Conservation (phyloP, 768 basidiomycete genomes). For the Tricholoma bakamatsutake region DNA sequence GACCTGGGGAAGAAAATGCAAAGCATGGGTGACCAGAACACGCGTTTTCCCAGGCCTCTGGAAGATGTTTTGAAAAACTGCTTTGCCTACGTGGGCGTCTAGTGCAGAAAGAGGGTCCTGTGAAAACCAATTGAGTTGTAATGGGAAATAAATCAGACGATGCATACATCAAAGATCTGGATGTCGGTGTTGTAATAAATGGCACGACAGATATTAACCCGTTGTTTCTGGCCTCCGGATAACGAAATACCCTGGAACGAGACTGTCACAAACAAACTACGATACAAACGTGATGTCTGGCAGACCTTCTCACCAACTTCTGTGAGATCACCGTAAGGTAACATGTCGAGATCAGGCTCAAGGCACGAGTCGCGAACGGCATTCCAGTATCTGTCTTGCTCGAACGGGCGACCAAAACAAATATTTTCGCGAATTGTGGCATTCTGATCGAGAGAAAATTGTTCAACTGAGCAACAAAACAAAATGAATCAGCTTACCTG, state of each 20-base stretch:
- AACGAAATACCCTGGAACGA: slow-evolving; percentile 67
- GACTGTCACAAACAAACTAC: neutral
- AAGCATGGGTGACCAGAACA: slow-evolving; percentile 85
- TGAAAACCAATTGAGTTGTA: neutral
- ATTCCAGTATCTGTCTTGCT: slow-evolving; percentile 78
- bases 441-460: slow-evolving; percentile 36
- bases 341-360: slow-evolving; percentile 72
- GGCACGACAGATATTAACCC: slow-evolving; percentile 80
- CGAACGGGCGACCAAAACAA: slow-evolving; percentile 79
- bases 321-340: slow-evolving; percentile 73
- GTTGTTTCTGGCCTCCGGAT: slow-evolving; percentile 76
- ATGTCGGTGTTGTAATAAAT: slow-evolving; percentile 86
- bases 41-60: slow-evolving; percentile 68
- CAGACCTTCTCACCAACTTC: slow-evolving; percentile 71
- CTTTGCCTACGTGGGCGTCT: slow-evolving; percentile 88
- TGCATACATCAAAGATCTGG: slow-evolving; percentile 68
- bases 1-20: slow-evolving; percentile 84
- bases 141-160: neutral
- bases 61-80: slow-evolving; percentile 81
- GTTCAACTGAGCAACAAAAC: slow-evolving; percentile 3
- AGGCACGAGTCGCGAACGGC: slow-evolving; percentile 75
- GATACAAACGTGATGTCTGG: neutral
- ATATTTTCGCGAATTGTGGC: slow-evolving; percentile 87
- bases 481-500: slow-evolving; percentile 45
- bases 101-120: slow-evolving; percentile 85